Conservation (phyloP, 108 stramenopile genomes). For the Nannochloropsis granulata region DNA sequence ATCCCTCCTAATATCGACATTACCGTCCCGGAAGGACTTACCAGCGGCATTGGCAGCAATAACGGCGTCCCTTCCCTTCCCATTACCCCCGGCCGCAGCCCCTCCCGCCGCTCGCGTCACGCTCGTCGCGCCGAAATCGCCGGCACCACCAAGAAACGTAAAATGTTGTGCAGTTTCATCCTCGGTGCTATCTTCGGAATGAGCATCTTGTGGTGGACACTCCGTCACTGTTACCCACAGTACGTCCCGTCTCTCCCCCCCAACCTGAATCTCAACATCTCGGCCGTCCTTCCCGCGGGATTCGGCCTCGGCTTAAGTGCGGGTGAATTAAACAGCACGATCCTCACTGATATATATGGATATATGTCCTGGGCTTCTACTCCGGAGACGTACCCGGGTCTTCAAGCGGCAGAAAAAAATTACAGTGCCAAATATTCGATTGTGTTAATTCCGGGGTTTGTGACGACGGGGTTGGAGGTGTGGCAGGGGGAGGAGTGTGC, state of each 20-base stretch:
- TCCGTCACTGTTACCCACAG: neutral
- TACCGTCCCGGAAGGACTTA: too few relatives aligned
- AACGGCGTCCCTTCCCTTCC: too few relatives aligned
- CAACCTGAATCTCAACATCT: neutral
- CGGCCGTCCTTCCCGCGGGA: neutral
- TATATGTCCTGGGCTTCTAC: neutral
- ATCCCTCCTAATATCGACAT: too few relatives aligned
- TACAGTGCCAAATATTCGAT: constrained; percentile 47
- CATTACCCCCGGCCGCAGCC: too few relatives aligned
- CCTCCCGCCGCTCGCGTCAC: too few relatives aligned
- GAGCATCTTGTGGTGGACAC: neutral
- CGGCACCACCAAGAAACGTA: neutral
- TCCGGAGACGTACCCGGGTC: neutral
- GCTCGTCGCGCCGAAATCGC: neutral
- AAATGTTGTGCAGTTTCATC: neutral
- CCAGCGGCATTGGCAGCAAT: too few relatives aligned
- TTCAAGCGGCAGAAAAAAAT: neutral
- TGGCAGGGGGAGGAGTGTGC: constrained; percentile 62
- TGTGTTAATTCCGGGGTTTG: constrained; percentile 68
- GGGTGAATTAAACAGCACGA: neutral
- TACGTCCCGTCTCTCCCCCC: neutral
- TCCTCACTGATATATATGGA: neutral
- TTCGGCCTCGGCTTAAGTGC: neutral
- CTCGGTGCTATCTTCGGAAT: neutral
- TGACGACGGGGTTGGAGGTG: constrained; percentile 66